Base-by-base conservation (phyloP, 208 protist genomes). In the Wallacemonas sp. region DNA sequence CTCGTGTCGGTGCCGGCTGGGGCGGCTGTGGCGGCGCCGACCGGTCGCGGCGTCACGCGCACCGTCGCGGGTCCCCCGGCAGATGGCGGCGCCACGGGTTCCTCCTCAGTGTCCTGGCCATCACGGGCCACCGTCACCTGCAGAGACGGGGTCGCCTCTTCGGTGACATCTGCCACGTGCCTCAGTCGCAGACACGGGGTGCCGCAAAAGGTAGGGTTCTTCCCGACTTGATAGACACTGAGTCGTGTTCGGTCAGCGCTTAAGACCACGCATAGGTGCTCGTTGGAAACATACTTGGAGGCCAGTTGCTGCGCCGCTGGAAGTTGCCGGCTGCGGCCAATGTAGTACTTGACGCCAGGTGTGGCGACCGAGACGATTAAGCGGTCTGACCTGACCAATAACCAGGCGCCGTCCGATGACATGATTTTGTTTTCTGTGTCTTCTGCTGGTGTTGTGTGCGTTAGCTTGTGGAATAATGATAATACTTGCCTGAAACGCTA, bases 201-300 rank as follows among this genome's bases (percentile, higher is more conserved):
- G 6, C 82, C 75, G 5, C 78, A 59, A 62, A 94, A 90, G 14
- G 84, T 85, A 0, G 88, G 84, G 58, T 94, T 94, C 59, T 80
- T 84, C 26, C 88, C 88, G 12, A 66, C 8, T 28, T 87, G 82
- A 11, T 30, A 22, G 0, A 87, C 41, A 56, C 56, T 73, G 8
- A 93, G 70, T 26, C 67, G 60, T 22, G 76, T 62, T 2, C 72
- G 65, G 27, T 71, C 56, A 73, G 66, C 46, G 26, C 46, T 54
- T 26, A 54, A 88, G 22, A 82, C 34, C 3, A 91, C 42, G 6
- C 36, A 64, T 1, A 94, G 38, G 31, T 94, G 88, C n/a, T 82
- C 71, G 14, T 81, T 73, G 6, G 88, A 91, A 34, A 77, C 67
- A 59, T 94, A 94, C 58, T 79, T 77, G 53, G 68, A 22, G 21